phyloP scores from a whole-genome alignment of 2,329 filamentous ascomycete genomes.

The Clonostachys sp. region DNA sequence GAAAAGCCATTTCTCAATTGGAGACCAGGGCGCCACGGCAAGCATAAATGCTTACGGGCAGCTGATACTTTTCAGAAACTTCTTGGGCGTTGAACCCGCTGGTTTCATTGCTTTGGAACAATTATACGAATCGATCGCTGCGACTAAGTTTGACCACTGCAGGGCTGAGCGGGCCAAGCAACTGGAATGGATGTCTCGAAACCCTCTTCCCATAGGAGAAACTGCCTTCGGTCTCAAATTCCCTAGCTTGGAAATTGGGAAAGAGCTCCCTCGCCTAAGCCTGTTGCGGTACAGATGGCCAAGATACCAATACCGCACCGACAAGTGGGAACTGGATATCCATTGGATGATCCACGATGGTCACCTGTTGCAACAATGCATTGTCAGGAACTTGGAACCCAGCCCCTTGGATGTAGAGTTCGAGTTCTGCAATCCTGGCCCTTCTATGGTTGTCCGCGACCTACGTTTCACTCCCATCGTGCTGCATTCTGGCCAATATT shows the following conservation, averaged over 20 bases:
- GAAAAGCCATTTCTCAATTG: background rate
- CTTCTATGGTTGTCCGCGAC: too few relatives aligned
- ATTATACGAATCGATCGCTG: background rate
- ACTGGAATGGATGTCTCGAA: too few relatives aligned
- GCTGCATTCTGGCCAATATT: too few relatives aligned
- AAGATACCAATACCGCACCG: too few relatives aligned
- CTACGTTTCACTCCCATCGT: too few relatives aligned
- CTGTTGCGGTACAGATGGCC: too few relatives aligned
- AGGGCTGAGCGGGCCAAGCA: background rate
- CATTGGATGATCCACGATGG: too few relatives aligned
- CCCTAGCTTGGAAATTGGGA: background rate
- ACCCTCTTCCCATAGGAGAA: background rate
- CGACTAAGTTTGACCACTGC: background rate
- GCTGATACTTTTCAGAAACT: background rate
- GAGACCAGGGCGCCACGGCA: background rate
- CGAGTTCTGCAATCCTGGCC: too few relatives aligned
- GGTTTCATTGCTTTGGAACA: background rate
- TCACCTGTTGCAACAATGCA: too few relatives aligned
- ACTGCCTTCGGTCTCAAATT: background rate
- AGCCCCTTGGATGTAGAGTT: too few relatives aligned
- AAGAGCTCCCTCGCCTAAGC: background rate
- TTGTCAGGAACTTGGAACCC: too few relatives aligned
- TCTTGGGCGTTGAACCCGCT: background rate
- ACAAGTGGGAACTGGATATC: too few relatives aligned
- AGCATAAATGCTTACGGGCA: background rate